These are phyloP conservation scores for Psilocybe mexicana DNA, from an alignment of 1,284 basidiomycete species.

Conservation along the genomic window DNA sequence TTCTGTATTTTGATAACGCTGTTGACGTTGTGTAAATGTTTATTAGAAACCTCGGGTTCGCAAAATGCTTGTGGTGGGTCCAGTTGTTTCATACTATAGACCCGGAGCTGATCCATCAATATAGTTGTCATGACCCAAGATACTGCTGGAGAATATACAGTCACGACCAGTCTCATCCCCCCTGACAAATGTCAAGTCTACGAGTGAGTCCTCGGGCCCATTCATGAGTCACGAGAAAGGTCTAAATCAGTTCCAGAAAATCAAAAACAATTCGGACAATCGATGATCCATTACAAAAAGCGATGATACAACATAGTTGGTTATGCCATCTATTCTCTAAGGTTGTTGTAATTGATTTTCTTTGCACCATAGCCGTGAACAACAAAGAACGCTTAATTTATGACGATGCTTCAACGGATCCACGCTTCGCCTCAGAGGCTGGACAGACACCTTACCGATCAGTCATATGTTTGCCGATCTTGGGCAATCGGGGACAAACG, in stretches of 20 bases:
- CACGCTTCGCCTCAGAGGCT: slow-evolving; percentile 66
- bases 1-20: background rate
- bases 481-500: slow-evolving; percentile 71
- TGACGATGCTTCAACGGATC: slow-evolving; percentile 61
- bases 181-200: slow-evolving; percentile 66
- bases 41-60: slow-evolving; percentile 60
- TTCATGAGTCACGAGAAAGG: background rate
- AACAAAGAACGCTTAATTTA: slow-evolving; percentile 60
- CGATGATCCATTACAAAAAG: slow-evolving; percentile 59
- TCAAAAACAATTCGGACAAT: slow-evolving; percentile 59
- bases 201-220: slow-evolving; percentile 43
- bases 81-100: background rate
- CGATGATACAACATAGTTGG: slow-evolving; percentile 65
- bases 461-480: slow-evolving; percentile 68
- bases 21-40: background rate
- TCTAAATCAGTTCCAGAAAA: slow-evolving; percentile 42
- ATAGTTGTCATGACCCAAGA: slow-evolving; percentile 64
- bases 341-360: background rate
- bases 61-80: slow-evolving; percentile 59
- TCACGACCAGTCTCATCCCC: slow-evolving; percentile 63
- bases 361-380: slow-evolving; percentile 52
- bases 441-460: slow-evolving; percentile 57
- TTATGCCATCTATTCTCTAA: slow-evolving; percentile 1
- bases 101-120: background rate
- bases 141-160: slow-evolving; percentile 60